Conservation (phyloP, 768 basidiomycete species). For the Saitozyma podzolica region DNA sequence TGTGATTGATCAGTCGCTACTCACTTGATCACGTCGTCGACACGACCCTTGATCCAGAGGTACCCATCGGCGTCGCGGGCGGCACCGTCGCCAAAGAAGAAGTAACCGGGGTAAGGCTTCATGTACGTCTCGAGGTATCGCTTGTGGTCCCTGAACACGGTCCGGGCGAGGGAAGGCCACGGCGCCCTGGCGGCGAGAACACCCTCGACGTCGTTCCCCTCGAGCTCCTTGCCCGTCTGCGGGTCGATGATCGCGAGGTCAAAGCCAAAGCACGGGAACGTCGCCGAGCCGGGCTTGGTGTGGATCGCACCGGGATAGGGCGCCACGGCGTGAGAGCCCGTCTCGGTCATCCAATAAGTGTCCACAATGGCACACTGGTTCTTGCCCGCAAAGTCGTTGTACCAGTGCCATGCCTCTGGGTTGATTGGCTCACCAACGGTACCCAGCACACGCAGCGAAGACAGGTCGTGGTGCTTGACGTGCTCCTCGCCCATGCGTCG, state of each 20-base stretch:
- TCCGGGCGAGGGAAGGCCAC: slow-evolving; percentile 94
- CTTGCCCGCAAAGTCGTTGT: slow-evolving; percentile 89
- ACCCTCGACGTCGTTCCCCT: slow-evolving; percentile 84
- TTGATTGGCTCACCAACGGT: slow-evolving; percentile 98
- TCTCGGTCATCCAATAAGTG: slow-evolving; percentile 90
- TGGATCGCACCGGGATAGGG: slow-evolving; percentile 94
- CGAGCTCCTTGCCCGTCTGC: slow-evolving; percentile 66
- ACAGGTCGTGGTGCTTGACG: slow-evolving; percentile 78
- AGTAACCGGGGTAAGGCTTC: slow-evolving; percentile 83
- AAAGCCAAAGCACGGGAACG: slow-evolving; percentile 97
- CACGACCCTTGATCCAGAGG: slow-evolving; percentile 97
- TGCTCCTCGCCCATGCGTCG: slow-evolving; percentile 82
- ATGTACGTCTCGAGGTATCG: slow-evolving; percentile 77
- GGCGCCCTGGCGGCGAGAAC: slow-evolving; percentile 80
- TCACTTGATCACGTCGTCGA: slow-evolving; percentile 92
- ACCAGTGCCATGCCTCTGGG: slow-evolving; percentile 99
- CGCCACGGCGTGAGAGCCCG: slow-evolving; percentile 90
- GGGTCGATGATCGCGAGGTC: slow-evolving; percentile 86
- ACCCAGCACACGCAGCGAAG: slow-evolving; percentile 79
- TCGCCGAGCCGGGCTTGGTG: slow-evolving; percentile 94
- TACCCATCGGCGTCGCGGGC: slow-evolving; percentile 92
- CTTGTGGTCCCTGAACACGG: slow-evolving; percentile 88
- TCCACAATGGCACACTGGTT: slow-evolving; percentile 89
- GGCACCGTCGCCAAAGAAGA: slow-evolving; percentile 98
- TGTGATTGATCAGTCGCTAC: not conserved